These are phyloP conservation scores for Mitragyna speciosa DNA, from an alignment of 257 asterid genomes.

Conservation along the genomic window DNA sequence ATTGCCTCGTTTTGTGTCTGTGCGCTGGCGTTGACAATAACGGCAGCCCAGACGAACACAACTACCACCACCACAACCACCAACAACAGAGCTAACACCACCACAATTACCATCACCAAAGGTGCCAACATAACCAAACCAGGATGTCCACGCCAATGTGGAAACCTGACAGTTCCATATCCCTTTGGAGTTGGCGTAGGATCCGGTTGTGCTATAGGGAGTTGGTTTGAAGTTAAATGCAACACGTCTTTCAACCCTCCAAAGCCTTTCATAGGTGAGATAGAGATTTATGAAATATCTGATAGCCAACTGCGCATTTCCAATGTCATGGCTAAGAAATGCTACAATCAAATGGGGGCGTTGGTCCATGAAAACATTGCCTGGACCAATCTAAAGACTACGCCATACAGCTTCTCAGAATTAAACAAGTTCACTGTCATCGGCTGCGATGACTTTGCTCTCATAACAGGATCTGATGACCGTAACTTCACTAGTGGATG, in stretches of 20 bases:
- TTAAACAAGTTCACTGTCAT: slow-evolving; percentile 50
- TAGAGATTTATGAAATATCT: slow-evolving; percentile 44
- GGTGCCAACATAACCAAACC: slow-evolving; percentile 36
- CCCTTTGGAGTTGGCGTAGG: slow-evolving; percentile 43
- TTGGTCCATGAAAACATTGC: slow-evolving; percentile 6
- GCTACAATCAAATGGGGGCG: slow-evolving; percentile 43
- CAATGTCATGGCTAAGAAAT: slow-evolving; percentile 39
- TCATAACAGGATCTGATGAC: slow-evolving; percentile 24
- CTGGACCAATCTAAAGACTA: slow-evolving; percentile 24
- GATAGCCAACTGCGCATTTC: slow-evolving; percentile 51
- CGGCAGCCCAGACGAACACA: slow-evolving; percentile 27
- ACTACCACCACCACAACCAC: slow-evolving; percentile 25
- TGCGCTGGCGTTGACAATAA: slow-evolving; percentile 20
- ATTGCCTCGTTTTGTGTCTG: slow-evolving; percentile 22
- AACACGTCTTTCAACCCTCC: slow-evolving; percentile 47
- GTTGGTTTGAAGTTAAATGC: slow-evolving; percentile 47
- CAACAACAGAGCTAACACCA: background rate
- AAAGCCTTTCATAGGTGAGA: slow-evolving; percentile 25
- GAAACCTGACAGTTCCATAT: slow-evolving; percentile 42
- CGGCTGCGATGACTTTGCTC: slow-evolving; percentile 64
- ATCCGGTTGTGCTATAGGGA: slow-evolving; percentile 36
- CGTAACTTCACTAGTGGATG: slow-evolving; percentile 53
- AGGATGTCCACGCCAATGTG: slow-evolving; percentile 37
- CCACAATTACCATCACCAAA: slow-evolving; percentile 20
- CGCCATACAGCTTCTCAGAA: slow-evolving; percentile 54